Percentiles rank a stretch among this genome's conserved stretches.
Evolutionary conservation across 2,329 filamentous ascomycete species (phyloP).

Genomic region (Fusarium sp.): DNA sequence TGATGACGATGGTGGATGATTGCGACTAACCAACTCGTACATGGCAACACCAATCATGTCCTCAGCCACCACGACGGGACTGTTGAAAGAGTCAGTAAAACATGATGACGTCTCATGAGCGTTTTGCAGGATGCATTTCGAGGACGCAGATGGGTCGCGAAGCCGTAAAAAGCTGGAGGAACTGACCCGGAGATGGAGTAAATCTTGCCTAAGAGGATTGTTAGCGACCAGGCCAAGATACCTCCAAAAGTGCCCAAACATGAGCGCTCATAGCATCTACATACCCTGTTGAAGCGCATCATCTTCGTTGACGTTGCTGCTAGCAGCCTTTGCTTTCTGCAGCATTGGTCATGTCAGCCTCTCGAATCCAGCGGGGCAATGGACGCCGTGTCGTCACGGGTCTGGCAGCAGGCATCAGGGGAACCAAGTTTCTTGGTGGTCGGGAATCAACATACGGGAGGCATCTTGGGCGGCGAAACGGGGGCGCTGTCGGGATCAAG

Average conservation of each 20-base stretch:
- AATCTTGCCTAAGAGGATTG: conserved; percentile 64
- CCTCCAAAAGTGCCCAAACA: conserved; percentile 9
- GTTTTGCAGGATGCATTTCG: conserved; percentile 12
- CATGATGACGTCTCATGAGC: conserved; percentile 4
- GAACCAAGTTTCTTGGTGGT: conserved; percentile 28
- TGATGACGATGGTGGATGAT: conserved; percentile 13
- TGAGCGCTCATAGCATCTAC: conserved; percentile 29
- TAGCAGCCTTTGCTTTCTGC: conserved; percentile 45
- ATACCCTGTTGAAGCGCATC: conserved; percentile 57
- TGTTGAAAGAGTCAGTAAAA: conserved; percentile 53
- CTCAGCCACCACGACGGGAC: conserved; percentile 95
- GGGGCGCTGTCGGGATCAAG: conserved; percentile 42
- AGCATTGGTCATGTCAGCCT: conserved; percentile 32
- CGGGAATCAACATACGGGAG: conserved; percentile 62
- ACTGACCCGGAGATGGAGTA: conserved; percentile 73
- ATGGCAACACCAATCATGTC: conserved; percentile 99
- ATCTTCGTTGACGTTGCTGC: conserved; percentile 50
- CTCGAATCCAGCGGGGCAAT: conserved; percentile 21
- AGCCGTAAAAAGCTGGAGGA: conserved; percentile 9
- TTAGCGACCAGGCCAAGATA: conserved; percentile 42
- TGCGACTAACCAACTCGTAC: conserved; percentile 88
- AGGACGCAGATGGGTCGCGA: conserved; percentile 6
- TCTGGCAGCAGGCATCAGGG: conserved; percentile 25
- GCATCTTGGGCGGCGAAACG: conserved; percentile 61
- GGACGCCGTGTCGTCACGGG: conserved; percentile 30